These are phyloP conservation scores for Cercospora janseana DNA, from an alignment of 2,329 filamentous ascomycete genomes.

Conservation along the genomic window DNA sequence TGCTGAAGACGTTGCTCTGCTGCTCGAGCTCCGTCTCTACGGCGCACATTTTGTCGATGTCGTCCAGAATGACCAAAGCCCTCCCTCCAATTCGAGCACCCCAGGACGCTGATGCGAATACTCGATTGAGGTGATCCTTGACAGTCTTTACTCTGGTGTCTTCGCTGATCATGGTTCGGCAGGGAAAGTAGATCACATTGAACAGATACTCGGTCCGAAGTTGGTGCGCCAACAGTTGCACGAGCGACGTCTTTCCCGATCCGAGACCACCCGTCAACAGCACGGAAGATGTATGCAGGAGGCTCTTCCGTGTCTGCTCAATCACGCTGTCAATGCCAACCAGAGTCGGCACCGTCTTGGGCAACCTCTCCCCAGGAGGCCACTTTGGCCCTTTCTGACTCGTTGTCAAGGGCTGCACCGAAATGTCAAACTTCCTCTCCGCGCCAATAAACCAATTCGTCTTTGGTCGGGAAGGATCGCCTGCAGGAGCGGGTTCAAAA, in stretches of 20 bases:
- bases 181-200: constrained; percentile 82
- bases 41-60: constrained; percentile 88
- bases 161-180: constrained; percentile 81
- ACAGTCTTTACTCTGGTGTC: constrained; percentile 86
- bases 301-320: constrained; percentile 67
- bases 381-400: constrained; percentile 54
- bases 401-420: constrained; percentile 72
- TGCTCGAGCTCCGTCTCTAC: constrained; percentile 92
- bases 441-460: constrained; percentile 73
- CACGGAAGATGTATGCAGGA: constrained; percentile 84
- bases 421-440: constrained; percentile 69
- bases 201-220: constrained; percentile 72
- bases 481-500: constrained; percentile 61
- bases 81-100: constrained; percentile 81
- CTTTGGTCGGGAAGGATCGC: constrained; percentile 48
- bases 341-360: constrained; percentile 57
- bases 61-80: constrained; percentile 83
- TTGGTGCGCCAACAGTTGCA: constrained; percentile 70
- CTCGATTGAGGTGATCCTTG: constrained; percentile 78
- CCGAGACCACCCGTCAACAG: constrained; percentile 85
- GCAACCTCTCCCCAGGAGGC: constrained; percentile 57
- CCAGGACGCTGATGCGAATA: constrained; percentile 91
- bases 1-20: constrained; percentile 87
- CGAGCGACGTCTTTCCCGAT: constrained; percentile 81
- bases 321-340: constrained; percentile 83